Evolutionary conservation across 2,329 filamentous ascomycete species (phyloP).

Genomic region (Penicillium sp.): DNA sequence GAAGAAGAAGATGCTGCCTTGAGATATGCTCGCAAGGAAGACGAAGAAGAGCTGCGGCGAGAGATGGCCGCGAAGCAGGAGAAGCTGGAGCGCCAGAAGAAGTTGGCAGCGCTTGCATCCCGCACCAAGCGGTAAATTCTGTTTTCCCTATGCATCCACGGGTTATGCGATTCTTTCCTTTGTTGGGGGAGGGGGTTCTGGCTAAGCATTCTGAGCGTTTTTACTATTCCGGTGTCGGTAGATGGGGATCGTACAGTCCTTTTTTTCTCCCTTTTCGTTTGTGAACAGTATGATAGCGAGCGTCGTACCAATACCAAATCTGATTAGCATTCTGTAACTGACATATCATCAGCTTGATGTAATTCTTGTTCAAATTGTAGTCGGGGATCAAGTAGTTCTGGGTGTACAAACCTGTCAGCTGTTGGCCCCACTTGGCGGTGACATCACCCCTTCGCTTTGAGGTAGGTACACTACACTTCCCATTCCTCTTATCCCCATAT

Average conservation of each 20-base stretch:
- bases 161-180: slow-evolving; percentile 11
- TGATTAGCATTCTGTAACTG: not conserved
- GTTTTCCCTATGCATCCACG: slow-evolving; percentile 11
- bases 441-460: slow-evolving; percentile 32
- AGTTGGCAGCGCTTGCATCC: slow-evolving; percentile 42
- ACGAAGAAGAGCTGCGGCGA: slow-evolving; percentile 47
- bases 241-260: slow-evolving; percentile 16
- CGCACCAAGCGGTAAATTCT: slow-evolving; percentile 32
- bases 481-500: slow-evolving; percentile 4
- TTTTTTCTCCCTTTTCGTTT: slow-evolving; percentile 12
- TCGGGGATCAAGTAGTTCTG: not conserved
- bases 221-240: slow-evolving; percentile 27
- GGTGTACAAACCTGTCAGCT: slow-evolving; percentile 7
- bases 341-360: not conserved
- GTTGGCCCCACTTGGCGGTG: slow-evolving; percentile 33
- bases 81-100: slow-evolving; percentile 50
- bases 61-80: slow-evolving; percentile 50
- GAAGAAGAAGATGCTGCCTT: slow-evolving; percentile 48
- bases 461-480: not conserved
- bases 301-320: slow-evolving; percentile 24
- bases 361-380: not conserved
- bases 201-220: slow-evolving; percentile 38
- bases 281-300: slow-evolving; percentile 21
- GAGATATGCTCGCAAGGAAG: slow-evolving; percentile 46
- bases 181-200: slow-evolving; percentile 19